These are phyloP conservation scores for Colletotrichum euphorbiae DNA, from an alignment of 2,329 filamentous ascomycete genomes.

Conservation along the genomic window DNA sequence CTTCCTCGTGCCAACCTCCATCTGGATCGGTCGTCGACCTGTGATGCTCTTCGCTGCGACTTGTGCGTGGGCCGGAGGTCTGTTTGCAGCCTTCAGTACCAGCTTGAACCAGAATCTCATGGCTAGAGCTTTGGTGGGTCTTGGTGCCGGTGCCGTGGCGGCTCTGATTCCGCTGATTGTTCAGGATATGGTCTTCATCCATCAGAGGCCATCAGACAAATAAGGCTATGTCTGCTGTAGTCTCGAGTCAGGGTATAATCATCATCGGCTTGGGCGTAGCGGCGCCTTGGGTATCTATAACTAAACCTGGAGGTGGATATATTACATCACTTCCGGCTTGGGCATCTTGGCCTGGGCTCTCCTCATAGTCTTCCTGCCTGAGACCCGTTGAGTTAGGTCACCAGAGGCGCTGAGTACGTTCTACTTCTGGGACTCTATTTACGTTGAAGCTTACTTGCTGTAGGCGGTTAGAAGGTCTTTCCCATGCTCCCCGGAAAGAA, in stretches of 20 bases:
- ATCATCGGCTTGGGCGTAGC: conserved; percentile 46
- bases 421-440: accelerated
- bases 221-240: conserved; percentile 47
- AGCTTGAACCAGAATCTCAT: conserved; percentile 47
- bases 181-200: conserved; percentile 53
- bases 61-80: conserved; percentile 49
- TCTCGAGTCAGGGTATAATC: conserved; percentile 47
- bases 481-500: conserved; percentile 44
- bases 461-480: conserved; percentile 38
- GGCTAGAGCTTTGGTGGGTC: conserved; percentile 48
- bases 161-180: conserved; percentile 52
- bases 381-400: conserved; percentile 49
- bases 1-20: conserved; percentile 51
- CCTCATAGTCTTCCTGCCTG: conserved; percentile 49
- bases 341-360: conserved; percentile 49
- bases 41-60: conserved; percentile 48
- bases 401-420: conserved; percentile 45
- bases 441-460: background rate
- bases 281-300: conserved; percentile 47
- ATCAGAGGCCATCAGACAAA: conserved; percentile 54
- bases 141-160: conserved; percentile 51
- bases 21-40: conserved; percentile 50
- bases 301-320: conserved; percentile 50
- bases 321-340: conserved; percentile 48
- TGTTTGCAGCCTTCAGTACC: conserved; percentile 50